These are phyloP conservation scores for Agroathelia rolfsii DNA, from an alignment of 1,284 basidiomycete genomes.

Conservation along the genomic window DNA sequence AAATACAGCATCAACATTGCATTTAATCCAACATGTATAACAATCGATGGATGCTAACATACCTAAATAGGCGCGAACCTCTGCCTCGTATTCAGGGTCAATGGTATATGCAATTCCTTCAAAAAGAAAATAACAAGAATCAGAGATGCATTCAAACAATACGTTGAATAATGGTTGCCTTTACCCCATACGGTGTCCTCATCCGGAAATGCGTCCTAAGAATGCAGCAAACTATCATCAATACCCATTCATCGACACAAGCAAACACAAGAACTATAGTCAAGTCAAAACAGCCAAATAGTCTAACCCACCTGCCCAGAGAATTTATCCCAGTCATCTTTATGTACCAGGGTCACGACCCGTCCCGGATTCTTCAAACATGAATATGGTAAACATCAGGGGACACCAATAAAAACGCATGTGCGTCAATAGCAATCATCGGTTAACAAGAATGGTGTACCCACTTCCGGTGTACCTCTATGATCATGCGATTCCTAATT, in stretches of 20 bases:
- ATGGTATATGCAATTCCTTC: slow-evolving; percentile 76
- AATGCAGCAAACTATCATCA: not conserved
- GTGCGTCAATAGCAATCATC: too few relatives aligned
- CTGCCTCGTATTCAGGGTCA: slow-evolving; percentile 59
- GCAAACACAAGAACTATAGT: too few relatives aligned
- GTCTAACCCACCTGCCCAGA: slow-evolving; percentile 49
- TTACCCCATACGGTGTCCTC: slow-evolving; percentile 79
- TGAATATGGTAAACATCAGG: too few relatives aligned
- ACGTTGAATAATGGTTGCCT: slow-evolving; percentile 16
- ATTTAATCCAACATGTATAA: too few relatives aligned
- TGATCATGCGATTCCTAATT: slow-evolving; percentile 83
- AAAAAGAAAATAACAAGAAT: slow-evolving; percentile 2
- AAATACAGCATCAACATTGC: not conserved
- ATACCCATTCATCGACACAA: too few relatives aligned
- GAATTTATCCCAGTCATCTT: slow-evolving; percentile 72
- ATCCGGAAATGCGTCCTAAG: slow-evolving; percentile 64
- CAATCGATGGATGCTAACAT: too few relatives aligned
- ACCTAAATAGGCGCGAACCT: slow-evolving; percentile 80
- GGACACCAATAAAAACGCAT: too few relatives aligned
- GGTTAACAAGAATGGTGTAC: slow-evolving; percentile 7
- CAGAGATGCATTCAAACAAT: not conserved
- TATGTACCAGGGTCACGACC: slow-evolving; percentile 83
- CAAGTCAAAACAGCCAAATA: slow-evolving; percentile 1
- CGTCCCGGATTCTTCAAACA: slow-evolving; percentile 57
- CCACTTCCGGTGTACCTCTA: slow-evolving; percentile 69